Base-by-base conservation (phyloP, 192 early-diverging fungal species). In the Chytriomyces sp. region DNA sequence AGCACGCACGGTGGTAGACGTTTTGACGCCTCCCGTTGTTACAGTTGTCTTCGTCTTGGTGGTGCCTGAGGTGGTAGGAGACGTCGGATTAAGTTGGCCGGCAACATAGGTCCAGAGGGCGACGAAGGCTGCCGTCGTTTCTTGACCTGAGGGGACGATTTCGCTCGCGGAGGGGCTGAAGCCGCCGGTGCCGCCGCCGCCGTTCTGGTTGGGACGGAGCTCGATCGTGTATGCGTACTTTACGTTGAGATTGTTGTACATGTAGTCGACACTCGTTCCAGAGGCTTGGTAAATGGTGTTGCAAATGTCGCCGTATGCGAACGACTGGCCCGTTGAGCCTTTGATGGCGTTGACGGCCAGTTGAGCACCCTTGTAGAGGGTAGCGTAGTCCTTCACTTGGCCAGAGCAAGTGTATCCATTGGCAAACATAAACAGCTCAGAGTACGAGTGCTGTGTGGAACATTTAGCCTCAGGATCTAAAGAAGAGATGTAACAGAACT, bases 351-450 rank as follows among this genome's bases (percentile, higher is more conserved):
- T 57, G 4, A 76, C 74, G 10, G 74, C 77, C 5, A 64, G 8
- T 8, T 73, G 22, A 25, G 70, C 17, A 22, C 53, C 75, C 22
- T 30, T 33, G 22, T 54, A 34, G 12, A 77, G 49, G 36, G 37
- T 60, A 14, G 36, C 61, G 61, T 74, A 73, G 57, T 80, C 75
- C 17, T 73, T 58, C 19, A 64, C 64, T 25, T 66, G 33, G 32
- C 4, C 38, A 12, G 37, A 28, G 65, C 73, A 71, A 52, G 52
- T 54, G 32, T 75, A 77, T 33, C 74, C 80, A 40, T 73, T 76
- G 17, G 80, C 60, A 39, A 68, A 80, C 85, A 89, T 82, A 77
- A 84, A 88, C 37, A 86, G 64, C 66, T 89, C 84, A 22, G 82
- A 84, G 76, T 84, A 89, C 3, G 75, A 75, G 64, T 88, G 44